These are phyloP conservation scores for Pezicula radicicola DNA, from an alignment of 2,329 filamentous ascomycete species.

Conservation along the genomic window DNA sequence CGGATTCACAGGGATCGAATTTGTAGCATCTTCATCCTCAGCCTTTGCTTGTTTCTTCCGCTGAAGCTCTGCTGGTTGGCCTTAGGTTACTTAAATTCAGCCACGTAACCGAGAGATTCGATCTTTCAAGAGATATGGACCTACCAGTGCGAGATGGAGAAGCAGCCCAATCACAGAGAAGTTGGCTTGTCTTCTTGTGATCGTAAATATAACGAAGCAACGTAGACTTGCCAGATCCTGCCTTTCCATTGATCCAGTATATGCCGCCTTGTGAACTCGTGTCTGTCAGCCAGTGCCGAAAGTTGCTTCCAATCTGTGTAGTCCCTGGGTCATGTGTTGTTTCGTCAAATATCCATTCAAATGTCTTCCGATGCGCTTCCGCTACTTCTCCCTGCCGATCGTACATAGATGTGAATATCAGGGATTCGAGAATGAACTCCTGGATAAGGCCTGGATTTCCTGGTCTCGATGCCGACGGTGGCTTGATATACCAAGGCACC, in stretches of 20 bases:
- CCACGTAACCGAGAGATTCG: no score
- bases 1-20: background rate
- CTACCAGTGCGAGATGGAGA: background rate
- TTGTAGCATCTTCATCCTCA: no score
- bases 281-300: constrained; percentile 26
- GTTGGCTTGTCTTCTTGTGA: constrained; percentile 12
- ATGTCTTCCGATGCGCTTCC: constrained; percentile 22
- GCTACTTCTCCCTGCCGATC: constrained; percentile 8
- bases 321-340: background rate
- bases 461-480: background rate
- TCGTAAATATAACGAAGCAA: constrained; percentile 37
- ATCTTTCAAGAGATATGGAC: no score
- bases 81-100: no score
- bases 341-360: constrained; percentile 34
- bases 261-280: constrained; percentile 17
- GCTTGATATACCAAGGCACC: no score
- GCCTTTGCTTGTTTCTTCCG: no score
- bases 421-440: constrained; percentile 7
- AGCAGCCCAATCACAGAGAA: constrained; percentile 24
- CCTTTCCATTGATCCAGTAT: constrained; percentile 38
- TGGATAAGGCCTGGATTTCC: background rate
- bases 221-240: constrained; percentile 45
- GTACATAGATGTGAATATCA: constrained; percentile 6
- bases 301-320: constrained; percentile 8
- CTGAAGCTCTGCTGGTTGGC: no score